Percentiles rank a stretch among this genome's conserved stretches.
Evolutionary conservation across 192 early-diverging fungal species (phyloP).

Genomic region (Backusella parvicylindrica): DNA sequence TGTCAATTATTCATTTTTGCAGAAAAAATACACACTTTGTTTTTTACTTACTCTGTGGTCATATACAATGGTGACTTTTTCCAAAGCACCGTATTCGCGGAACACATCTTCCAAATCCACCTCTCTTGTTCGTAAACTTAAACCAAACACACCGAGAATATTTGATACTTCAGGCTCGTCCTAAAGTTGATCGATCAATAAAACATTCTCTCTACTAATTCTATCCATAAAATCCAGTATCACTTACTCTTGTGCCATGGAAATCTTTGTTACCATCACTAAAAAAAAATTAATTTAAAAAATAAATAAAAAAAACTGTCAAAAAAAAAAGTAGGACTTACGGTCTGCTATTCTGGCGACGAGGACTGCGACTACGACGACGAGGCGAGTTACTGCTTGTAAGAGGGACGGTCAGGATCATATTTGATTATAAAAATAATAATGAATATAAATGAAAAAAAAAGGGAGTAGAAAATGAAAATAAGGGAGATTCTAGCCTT

Average conservation of each 20-base stretch:
- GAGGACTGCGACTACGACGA: conserved; percentile 19
- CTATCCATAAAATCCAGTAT: background rate
- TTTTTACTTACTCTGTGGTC: conserved; percentile 44
- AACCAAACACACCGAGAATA: conserved; percentile 70
- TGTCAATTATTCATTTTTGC: background rate
- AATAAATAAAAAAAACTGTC: conserved; percentile 5
- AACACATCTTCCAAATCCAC: conserved; percentile 63
- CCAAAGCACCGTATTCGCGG: conserved; percentile 51
- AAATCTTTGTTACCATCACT: conserved; percentile 7
- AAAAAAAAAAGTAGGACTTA: background rate
- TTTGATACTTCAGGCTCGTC: conserved; percentile 39
- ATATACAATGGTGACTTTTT: conserved; percentile 59
- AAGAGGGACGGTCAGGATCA: background rate
- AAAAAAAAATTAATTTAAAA: background rate
- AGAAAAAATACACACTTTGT: background rate
- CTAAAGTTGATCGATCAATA: background rate
- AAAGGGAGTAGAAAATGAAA: background rate
- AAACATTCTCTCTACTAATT: background rate
- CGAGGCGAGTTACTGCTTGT: conserved; percentile 21
- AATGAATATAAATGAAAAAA: background rate
- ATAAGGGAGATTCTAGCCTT: background rate
- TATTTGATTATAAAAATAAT: background rate
- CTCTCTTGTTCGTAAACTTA: conserved; percentile 57
- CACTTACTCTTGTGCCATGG: conserved; percentile 34
- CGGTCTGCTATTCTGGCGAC: conserved; percentile 13